These are phyloP conservation scores for Mycena olivaceomarginata DNA, from an alignment of 768 basidiomycete species.

Conservation along the genomic window DNA sequence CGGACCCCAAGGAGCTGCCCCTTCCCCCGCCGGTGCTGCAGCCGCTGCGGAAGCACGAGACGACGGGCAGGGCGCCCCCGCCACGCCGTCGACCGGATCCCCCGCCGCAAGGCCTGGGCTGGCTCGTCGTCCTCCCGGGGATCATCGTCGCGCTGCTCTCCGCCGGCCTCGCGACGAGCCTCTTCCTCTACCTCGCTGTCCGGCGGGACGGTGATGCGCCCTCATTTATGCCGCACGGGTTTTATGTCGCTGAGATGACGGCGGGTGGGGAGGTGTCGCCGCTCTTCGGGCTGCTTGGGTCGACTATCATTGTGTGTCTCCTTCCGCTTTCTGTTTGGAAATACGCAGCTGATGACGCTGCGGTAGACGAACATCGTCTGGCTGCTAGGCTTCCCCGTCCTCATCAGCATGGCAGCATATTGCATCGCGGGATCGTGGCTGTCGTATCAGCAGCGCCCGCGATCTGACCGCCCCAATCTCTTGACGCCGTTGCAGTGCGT, in stretches of 20 bases:
- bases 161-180: constrained; percentile 28
- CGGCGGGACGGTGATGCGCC: constrained; percentile 15
- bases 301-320: too few species aligned
- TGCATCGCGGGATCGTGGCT: constrained; percentile 30
- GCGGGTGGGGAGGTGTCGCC: too few species aligned
- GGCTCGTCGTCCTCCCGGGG: constrained; percentile 39
- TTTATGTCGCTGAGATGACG: too few species aligned
- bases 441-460: constrained; percentile 38
- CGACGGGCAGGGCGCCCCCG: constrained; percentile 13
- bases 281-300: too few species aligned
- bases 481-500: constrained; percentile 26
- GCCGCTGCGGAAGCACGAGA: constrained; percentile 43
- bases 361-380: too few species aligned
- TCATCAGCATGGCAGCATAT: too few species aligned
- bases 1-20: constrained; percentile 30
- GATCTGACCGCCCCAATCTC: constrained; percentile 25
- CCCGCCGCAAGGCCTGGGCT: constrained; percentile 29
- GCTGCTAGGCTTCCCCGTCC: too few species aligned
- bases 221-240: background rate
- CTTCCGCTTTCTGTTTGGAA: too few species aligned
- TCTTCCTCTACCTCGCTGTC: constrained; percentile 30
- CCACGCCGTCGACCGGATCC: constrained; percentile 23
- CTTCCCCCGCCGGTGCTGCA: constrained; percentile 35
- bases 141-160: constrained; percentile 35
- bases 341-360: too few species aligned